Evolutionary conservation across 2,329 filamentous ascomycete species (phyloP).

Genomic region (Apiospora hydei): DNA sequence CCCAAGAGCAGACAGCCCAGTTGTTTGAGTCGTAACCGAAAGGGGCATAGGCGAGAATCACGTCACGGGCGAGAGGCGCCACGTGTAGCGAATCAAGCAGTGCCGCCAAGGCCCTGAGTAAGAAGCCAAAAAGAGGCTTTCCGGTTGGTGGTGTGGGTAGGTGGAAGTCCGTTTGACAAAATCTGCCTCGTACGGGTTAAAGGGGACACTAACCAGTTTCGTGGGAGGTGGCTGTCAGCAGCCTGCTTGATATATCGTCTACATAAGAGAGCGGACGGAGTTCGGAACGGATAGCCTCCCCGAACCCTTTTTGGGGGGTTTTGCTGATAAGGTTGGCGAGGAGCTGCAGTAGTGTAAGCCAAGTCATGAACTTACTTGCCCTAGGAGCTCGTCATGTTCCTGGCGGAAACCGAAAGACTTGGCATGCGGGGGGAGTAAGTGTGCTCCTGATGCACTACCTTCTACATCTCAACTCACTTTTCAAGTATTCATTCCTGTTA

Average conservation of each 20-base stretch:
- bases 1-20: neutral
- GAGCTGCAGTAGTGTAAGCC: no score
- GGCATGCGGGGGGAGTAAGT: no score
- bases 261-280: neutral
- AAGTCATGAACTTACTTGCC: no score
- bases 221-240: neutral
- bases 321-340: no score
- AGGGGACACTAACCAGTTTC: neutral
- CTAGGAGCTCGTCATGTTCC: no score
- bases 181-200: neutral
- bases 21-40: neutral
- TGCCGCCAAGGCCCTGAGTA: constrained; percentile 1
- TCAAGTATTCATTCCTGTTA: no score
- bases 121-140: neutral
- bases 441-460: no score
- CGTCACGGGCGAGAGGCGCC: neutral
- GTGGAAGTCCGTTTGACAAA: neutral
- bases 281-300: neutral
- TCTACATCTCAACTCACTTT: no score
- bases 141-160: neutral
- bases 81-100: constrained; percentile 3
- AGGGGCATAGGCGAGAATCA: neutral
- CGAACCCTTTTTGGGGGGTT: no score
- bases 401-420: no score
- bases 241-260: neutral